A percentile compares a stretch with the other conserved stretches of the same genome.
Conservation (phyloP, 257 asterid genomes). For the Nicotiana otophora region DNA sequence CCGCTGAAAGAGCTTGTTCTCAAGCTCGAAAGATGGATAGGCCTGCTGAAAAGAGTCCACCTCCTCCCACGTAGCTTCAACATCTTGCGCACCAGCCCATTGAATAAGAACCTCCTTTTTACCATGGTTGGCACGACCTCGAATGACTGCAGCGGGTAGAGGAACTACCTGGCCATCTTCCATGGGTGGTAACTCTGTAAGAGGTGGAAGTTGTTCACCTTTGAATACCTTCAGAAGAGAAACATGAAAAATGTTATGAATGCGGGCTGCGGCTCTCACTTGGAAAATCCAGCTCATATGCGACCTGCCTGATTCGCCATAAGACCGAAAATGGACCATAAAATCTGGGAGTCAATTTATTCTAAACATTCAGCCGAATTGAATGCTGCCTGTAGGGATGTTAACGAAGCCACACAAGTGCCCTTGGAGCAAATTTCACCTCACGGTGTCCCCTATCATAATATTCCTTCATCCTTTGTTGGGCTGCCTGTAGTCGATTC, state of each 20-base stretch:
- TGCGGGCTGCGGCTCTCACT: neutral
- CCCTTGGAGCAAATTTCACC: neutral
- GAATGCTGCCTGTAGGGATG: neutral
- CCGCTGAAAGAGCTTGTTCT: neutral
- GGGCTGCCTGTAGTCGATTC: neutral
- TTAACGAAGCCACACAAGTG: neutral
- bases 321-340: neutral
- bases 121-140: neutral
- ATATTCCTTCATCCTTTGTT: neutral
- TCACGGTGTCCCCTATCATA: neutral
- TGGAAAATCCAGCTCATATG: neutral
- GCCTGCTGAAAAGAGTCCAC: neutral
- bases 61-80: neutral
- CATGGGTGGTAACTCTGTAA: neutral
- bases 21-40: neutral
- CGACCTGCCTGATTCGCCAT: neutral
- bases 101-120: neutral
- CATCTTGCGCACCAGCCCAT: neutral
- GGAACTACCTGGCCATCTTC: neutral
- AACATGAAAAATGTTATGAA: neutral
- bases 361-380: neutral
- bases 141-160: neutral
- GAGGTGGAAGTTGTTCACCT: neutral
- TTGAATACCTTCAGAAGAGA: neutral
- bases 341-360: neutral